These are phyloP conservation scores for Amauroascus niger DNA, from an alignment of 2,329 filamentous ascomycete species.

Conservation along the genomic window DNA sequence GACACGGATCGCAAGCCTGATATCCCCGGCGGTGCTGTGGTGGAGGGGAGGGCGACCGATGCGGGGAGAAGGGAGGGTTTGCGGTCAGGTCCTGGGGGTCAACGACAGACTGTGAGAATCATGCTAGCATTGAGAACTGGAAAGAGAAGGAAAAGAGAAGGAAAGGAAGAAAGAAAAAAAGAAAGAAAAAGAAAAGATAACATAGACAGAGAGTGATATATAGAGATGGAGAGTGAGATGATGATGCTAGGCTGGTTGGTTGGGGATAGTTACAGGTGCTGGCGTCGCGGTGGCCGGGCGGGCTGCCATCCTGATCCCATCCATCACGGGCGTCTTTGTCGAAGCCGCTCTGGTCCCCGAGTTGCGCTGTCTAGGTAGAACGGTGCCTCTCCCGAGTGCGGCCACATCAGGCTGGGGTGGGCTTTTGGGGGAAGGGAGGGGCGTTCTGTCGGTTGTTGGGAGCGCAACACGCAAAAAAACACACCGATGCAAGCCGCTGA, in stretches of 20 bases:
- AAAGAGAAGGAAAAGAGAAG: neutral
- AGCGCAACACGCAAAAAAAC: neutral
- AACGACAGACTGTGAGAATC: slow-evolving; percentile 7
- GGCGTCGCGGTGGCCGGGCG: slow-evolving; percentile 7
- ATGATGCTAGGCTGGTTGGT: neutral
- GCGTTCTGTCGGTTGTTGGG: too few species aligned
- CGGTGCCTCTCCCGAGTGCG: slow-evolving; percentile 5
- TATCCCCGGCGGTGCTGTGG: slow-evolving; percentile 40
- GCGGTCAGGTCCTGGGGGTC: slow-evolving; percentile 18
- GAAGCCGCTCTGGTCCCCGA: too few species aligned
- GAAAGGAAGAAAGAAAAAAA: neutral
- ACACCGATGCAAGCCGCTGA: slow-evolving; percentile 10
- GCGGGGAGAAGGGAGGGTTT: slow-evolving; percentile 24
- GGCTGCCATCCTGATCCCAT: slow-evolving; percentile 11
- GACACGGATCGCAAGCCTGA: slow-evolving; percentile 42
- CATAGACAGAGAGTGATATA: neutral
- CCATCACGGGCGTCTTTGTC: slow-evolving; percentile 7
- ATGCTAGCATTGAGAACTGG: neutral
- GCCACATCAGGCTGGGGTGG: slow-evolving; percentile 5
- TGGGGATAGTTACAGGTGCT: neutral
- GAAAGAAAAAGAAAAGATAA: neutral
- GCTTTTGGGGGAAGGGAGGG: neutral
- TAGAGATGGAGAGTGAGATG: neutral
- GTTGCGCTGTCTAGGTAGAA: too few species aligned
- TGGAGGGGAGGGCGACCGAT: slow-evolving; percentile 28